A percentile compares a stretch with the other conserved stretches of the same genome.
Conservation (phyloP, 2,329 filamentous ascomycete genomes). For the Ophiostoma populinum region DNA sequence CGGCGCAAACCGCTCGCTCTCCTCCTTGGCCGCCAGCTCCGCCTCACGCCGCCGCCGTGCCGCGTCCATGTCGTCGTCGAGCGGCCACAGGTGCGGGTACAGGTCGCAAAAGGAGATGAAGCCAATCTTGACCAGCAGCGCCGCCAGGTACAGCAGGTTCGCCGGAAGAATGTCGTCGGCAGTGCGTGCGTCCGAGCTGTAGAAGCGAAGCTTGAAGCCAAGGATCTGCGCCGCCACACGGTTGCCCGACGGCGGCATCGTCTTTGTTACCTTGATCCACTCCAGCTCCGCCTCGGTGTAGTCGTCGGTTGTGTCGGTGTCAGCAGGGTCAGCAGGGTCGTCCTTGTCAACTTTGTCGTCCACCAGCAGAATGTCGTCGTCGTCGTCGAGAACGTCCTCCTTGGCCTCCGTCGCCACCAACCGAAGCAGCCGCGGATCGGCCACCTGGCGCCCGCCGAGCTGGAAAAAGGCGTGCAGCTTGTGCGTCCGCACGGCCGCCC, state of each 20-base stretch:
- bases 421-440: constrained; percentile 36
- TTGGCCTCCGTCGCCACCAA: constrained; percentile 17
- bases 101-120: constrained; percentile 87
- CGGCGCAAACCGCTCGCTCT: constrained; percentile 50
- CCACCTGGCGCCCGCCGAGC: constrained; percentile 54
- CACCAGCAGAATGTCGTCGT: constrained; percentile 14
- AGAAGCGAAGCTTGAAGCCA: constrained; percentile 94
- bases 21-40: constrained; percentile 65
- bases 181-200: constrained; percentile 56
- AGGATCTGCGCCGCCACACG: constrained; percentile 84
- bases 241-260: constrained; percentile 71
- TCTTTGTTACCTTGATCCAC: constrained; percentile 71
- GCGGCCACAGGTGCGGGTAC: constrained; percentile 79
- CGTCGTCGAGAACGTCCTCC: constrained; percentile 12
- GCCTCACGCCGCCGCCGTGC: constrained; percentile 53
- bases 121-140: constrained; percentile 87
- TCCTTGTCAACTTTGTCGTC: constrained; percentile 31
- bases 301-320: constrained; percentile 18
- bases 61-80: constrained; percentile 65
- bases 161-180: constrained; percentile 70
- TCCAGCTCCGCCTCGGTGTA: constrained; percentile 31
- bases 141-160: constrained; percentile 82
- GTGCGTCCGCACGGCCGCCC: constrained; percentile 62
- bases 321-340: constrained; percentile 17
- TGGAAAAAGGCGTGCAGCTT: constrained; percentile 73